phyloP scores from a whole-genome alignment of 306 rosid genomes.

The Acmispon strigosus region DNA sequence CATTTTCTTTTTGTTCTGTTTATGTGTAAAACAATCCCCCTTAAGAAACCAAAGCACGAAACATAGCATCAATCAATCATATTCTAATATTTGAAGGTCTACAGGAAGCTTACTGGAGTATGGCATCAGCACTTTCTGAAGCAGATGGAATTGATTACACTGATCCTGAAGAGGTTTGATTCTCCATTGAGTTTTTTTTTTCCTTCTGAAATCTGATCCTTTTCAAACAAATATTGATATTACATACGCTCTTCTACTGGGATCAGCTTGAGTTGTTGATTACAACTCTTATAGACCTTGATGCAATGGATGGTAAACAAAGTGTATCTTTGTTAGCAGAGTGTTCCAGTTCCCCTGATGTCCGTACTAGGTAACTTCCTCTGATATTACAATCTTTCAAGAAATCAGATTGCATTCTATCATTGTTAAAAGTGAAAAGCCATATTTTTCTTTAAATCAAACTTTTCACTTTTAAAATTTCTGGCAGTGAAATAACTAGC shows the following conservation, averaged over 20 bases:
- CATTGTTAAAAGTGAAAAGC: slow-evolving; percentile 6
- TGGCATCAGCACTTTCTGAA: slow-evolving; percentile 89
- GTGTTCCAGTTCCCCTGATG: slow-evolving; percentile 91
- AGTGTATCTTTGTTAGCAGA: slow-evolving; percentile 78
- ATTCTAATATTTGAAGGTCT: slow-evolving; percentile 8
- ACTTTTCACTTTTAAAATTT: not conserved
- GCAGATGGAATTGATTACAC: slow-evolving; percentile 97
- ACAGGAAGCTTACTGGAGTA: slow-evolving; percentile 93
- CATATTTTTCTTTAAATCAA: not conserved
- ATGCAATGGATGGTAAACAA: slow-evolving; percentile 93
- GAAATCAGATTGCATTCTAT: not conserved
- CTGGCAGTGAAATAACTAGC: not conserved
- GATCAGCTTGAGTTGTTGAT: slow-evolving; percentile 85
- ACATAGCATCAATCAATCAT: slow-evolving; percentile 6
- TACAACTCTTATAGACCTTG: slow-evolving; percentile 85
- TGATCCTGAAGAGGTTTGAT: slow-evolving; percentile 89
- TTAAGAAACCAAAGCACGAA: slow-evolving; percentile 5
- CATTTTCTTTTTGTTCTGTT: not conserved
- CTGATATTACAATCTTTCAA: not conserved
- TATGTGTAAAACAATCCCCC: not conserved
- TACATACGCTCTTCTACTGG: slow-evolving; percentile 17
- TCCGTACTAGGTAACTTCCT: slow-evolving; percentile 60
- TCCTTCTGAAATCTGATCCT: slow-evolving; percentile 9
- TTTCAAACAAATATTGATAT: not conserved
- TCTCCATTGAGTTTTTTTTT: slow-evolving; percentile 8